Percentiles rank a stretch among this genome's conserved stretches.
Evolutionary conservation across 345 rosid genomes (phyloP).

Genomic region (Camelina sativa): DNA sequence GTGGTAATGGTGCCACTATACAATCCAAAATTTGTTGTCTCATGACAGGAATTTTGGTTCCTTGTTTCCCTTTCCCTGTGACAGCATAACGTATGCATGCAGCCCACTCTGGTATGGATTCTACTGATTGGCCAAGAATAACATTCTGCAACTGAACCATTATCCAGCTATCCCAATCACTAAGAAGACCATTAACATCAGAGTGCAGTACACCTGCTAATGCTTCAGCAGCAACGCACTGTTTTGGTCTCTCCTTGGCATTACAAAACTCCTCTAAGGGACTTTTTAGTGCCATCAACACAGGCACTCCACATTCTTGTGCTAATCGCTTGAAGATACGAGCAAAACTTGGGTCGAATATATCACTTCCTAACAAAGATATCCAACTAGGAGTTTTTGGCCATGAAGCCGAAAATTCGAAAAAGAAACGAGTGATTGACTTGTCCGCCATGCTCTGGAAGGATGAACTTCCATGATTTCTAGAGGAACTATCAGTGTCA

Average conservation of each 20-base stretch:
- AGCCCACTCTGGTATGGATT: constrained; percentile 98
- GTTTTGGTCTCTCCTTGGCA: constrained; percentile 95
- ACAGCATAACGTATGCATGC: constrained; percentile 98
- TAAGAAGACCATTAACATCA: constrained; percentile 80
- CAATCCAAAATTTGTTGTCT: constrained; percentile 85
- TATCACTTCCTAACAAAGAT: constrained; percentile 87
- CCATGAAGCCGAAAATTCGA: constrained; percentile 97
- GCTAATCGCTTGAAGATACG: constrained; percentile 88
- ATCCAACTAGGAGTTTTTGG: constrained; percentile 99
- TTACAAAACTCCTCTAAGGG: constrained; percentile 80
- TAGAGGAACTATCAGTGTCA: constrained; percentile 71
- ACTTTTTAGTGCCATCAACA: constrained; percentile 67
- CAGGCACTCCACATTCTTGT: constrained; percentile 96
- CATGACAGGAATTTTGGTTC: constrained; percentile 75
- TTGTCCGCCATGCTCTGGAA: constrained; percentile 91
- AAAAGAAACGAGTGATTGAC: constrained; percentile 93
- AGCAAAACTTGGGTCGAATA: constrained; percentile 90
- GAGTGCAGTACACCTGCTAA: constrained; percentile 93
- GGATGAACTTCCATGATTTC: constrained; percentile 80
- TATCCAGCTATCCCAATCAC: constrained; percentile 94
- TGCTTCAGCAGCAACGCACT: constrained; percentile 99
- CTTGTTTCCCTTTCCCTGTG: constrained; percentile 95
- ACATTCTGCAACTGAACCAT: constrained; percentile 79
- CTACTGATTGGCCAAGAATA: constrained; percentile 84
- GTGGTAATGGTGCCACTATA: constrained; percentile 78